Conservation (phyloP, 1,284 basidiomycete genomes). For the Somion occarium region DNA sequence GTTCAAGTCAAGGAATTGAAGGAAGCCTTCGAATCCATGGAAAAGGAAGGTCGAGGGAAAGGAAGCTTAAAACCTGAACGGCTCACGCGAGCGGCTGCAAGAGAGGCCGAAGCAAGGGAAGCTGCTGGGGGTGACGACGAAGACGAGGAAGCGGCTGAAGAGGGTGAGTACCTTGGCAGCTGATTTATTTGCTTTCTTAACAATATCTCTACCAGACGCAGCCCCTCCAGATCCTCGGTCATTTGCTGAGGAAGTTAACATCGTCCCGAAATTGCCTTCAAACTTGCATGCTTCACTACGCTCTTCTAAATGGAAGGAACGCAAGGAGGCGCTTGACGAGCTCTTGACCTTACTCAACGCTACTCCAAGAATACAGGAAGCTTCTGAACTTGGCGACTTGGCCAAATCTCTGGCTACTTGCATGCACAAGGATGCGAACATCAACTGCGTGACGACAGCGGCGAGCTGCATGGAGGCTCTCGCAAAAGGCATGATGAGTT, state of each 20-base stretch:
- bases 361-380: conserved; percentile 77
- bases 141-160: conserved; percentile 33
- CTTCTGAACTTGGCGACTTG: conserved; percentile 69
- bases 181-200: conserved; percentile 4
- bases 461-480: conserved; percentile 85
- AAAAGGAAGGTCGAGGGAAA: conserved; percentile 79
- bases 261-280: conserved; percentile 70
- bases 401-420: conserved; percentile 76
- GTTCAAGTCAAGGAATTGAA: conserved; percentile 98
- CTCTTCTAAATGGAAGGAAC: conserved; percentile 98
- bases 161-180: conserved; percentile 22
- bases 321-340: conserved; percentile 89
- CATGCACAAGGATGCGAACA: conserved; percentile 89
- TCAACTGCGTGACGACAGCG: conserved; percentile 91
- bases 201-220: conserved; percentile 28
- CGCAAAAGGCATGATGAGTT: conserved; percentile 74
- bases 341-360: conserved; percentile 69
- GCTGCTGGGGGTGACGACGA: conserved; percentile 40
- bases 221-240: conserved; percentile 74
- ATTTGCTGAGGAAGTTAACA: conserved; percentile 81
- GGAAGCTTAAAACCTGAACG: conserved; percentile 78
- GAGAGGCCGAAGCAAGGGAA: conserved; percentile 58
- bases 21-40: conserved; percentile 84
- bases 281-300: conserved; percentile 72
- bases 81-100: conserved; percentile 73